Percentiles rank a stretch among this genome's conserved stretches.
These are phyloP conservation scores for Protostelium mycophagum DNA, from an alignment of 78 protist species.

Conservation along the genomic window DNA sequence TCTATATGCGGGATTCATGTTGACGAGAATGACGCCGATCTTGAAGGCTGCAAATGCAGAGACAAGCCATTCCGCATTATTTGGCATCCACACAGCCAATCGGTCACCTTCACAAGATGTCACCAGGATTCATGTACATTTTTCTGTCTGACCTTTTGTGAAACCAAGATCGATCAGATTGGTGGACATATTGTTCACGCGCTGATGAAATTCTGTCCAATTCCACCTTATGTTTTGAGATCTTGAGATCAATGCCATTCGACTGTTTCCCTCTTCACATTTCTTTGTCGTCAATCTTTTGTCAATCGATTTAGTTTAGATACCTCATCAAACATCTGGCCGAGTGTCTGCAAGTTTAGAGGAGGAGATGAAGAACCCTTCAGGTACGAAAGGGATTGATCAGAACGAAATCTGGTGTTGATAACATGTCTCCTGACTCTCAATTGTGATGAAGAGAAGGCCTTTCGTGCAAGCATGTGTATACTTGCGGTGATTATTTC, in stretches of 20 bases:
- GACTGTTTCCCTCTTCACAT: too few relatives aligned
- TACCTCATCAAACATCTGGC: too few relatives aligned
- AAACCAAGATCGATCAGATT: conserved; percentile 16
- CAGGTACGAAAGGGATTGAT: too few relatives aligned
- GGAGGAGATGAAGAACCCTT: too few relatives aligned
- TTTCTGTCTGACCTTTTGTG: not conserved
- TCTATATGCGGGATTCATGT: conserved; percentile 72
- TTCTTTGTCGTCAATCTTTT: too few relatives aligned
- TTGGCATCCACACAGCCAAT: conserved; percentile 69
- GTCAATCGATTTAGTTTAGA: too few relatives aligned
- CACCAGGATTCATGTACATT: conserved; percentile 1
- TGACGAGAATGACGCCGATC: conserved; percentile 68
- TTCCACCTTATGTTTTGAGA: conserved; percentile 14
- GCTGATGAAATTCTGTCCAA: conserved; percentile 8
- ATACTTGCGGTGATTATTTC: too few relatives aligned
- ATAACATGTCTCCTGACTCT: too few relatives aligned
- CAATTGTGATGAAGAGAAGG: too few relatives aligned
- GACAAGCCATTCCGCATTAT: conserved; percentile 55
- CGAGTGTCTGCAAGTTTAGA: too few relatives aligned
- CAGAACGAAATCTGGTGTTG: too few relatives aligned
- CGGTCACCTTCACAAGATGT: conserved; percentile 52
- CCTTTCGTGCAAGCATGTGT: too few relatives aligned
- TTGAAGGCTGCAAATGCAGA: conserved; percentile 47
- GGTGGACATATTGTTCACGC: not conserved
- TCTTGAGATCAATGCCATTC: not conserved